Base-by-base conservation (phyloP, 1,284 basidiomycete species). In the Fomitiporia mediterranea region DNA sequence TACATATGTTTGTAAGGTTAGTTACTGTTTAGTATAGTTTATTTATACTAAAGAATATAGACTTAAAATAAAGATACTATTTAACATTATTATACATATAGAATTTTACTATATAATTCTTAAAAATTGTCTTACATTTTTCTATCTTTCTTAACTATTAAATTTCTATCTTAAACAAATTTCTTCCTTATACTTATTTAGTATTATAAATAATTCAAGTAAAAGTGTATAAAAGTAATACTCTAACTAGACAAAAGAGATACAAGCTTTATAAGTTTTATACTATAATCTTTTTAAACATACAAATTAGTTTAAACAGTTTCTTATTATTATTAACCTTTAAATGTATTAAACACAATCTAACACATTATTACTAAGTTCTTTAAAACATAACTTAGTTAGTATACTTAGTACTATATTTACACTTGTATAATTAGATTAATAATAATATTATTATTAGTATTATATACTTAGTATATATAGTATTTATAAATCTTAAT, bases 11-110 rank as follows among this genome's bases (percentile, higher is more conserved):
- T 89, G 79, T 67, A 83, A 89, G 34, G 61, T 68, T 46, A 83
- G 79, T 62, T 80, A 77, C 37, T 83, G 78, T 62, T 70, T 91
- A 42, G 81, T 79, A 1, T 91, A 88, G 89, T 91, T 85, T 68
- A 83, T 91, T 59, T 79, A 83, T 40, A 85, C 84, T 13, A 74
- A 71, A 1, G 86, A 85, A 27, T 78, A 78, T 61, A 80, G 84
- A 35, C 90, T 89, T 76, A 90, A 91, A 69, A 91, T 91, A 84
- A 84, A 87, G 61, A 77, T 90, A n/a, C 79, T 85, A 3, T 89
- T 86, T 67, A 74, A 81, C 56, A 75, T 68, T 60, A 82, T 91
- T 59, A 61, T 74, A 19, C 73, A 81, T 43, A 77, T 81, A 4
- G 77, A 81, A 54, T 83, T 88, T 68, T 70, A 74, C 25, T 77